phyloP scores from a whole-genome alignment of 2,329 filamentous ascomycete genomes.

The Aspergillus sp. region DNA sequence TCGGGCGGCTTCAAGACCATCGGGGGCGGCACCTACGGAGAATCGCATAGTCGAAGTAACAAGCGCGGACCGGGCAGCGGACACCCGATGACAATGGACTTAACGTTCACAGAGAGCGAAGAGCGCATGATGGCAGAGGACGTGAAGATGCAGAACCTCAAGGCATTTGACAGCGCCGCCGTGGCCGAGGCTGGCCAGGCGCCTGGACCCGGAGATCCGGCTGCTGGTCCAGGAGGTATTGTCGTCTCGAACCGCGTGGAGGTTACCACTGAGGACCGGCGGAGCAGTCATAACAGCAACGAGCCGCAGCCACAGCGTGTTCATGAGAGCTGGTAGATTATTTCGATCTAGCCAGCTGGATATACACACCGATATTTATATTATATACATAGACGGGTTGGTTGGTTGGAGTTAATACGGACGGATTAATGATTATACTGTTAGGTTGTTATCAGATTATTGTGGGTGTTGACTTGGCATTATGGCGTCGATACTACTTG shows the following conservation, averaged over 20 bases:
- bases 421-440: neutral
- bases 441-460: neutral
- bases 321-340: neutral
- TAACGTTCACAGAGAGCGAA: slow-evolving; percentile 46
- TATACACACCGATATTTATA: neutral
- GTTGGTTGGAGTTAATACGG: neutral
- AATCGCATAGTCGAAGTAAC: slow-evolving; percentile 24
- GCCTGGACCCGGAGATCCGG: slow-evolving; percentile 7
- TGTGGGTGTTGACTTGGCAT: neutral
- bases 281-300: neutral
- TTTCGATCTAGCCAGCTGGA: neutral
- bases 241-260: slow-evolving; percentile 46
- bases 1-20: slow-evolving; percentile 25
- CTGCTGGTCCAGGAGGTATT: slow-evolving; percentile 28
- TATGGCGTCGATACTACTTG: neutral
- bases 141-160: slow-evolving; percentile 43
- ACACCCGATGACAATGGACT: slow-evolving; percentile 35
- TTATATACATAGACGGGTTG: neutral
- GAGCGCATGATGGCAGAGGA: slow-evolving; percentile 47
- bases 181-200: neutral
- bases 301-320: neutral
- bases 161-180: slow-evolving; percentile 6
- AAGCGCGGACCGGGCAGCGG: slow-evolving; percentile 32
- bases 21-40: slow-evolving; percentile 27
- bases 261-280: slow-evolving; percentile 27